A percentile compares a stretch with the other conserved stretches of the same genome.
Evolutionary conservation across 139 green algal genomes (phyloP).

Genomic region (Ostreobium quekettii): DNA sequence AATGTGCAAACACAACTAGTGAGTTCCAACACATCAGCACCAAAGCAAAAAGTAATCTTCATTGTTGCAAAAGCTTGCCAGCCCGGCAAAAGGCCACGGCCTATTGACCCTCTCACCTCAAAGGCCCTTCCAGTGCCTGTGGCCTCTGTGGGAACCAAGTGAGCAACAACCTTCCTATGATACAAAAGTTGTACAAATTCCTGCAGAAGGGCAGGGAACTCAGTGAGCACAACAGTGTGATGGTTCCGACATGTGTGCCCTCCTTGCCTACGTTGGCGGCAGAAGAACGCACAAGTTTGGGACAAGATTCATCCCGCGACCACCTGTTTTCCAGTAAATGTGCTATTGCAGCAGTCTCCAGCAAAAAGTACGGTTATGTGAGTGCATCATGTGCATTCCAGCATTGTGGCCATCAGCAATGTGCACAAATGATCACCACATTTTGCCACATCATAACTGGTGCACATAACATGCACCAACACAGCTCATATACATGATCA

Average conservation of each 20-base stretch:
- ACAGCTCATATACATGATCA: too few relatives aligned
- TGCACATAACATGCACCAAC: too few relatives aligned
- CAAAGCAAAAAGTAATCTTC: not conserved
- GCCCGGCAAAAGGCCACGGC: too few relatives aligned
- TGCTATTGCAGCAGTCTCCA: not conserved
- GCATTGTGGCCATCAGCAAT: too few relatives aligned
- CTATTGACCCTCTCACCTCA: slow-evolving; percentile 66
- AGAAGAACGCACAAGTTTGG: not conserved
- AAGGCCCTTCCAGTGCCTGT: slow-evolving; percentile 54
- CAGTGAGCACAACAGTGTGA: not conserved
- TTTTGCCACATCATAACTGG: too few relatives aligned
- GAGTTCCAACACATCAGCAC: not conserved
- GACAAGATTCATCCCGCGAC: not conserved
- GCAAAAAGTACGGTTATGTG: not conserved
- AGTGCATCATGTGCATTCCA: not conserved
- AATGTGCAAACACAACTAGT: not conserved
- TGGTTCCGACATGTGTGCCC: not conserved
- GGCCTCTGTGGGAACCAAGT: slow-evolving; percentile 96
- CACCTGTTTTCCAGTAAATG: not conserved
- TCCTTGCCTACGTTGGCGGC: not conserved
- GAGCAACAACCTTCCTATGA: slow-evolving; percentile 86
- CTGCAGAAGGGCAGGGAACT: slow-evolving; percentile 30
- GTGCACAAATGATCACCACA: too few relatives aligned
- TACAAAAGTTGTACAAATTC: slow-evolving; percentile 91
- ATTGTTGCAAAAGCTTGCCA: too few relatives aligned